Evolutionary conservation across 352 stramenopile genomes (phyloP).

Genomic region (Pilasporangium apinafurcum): DNA sequence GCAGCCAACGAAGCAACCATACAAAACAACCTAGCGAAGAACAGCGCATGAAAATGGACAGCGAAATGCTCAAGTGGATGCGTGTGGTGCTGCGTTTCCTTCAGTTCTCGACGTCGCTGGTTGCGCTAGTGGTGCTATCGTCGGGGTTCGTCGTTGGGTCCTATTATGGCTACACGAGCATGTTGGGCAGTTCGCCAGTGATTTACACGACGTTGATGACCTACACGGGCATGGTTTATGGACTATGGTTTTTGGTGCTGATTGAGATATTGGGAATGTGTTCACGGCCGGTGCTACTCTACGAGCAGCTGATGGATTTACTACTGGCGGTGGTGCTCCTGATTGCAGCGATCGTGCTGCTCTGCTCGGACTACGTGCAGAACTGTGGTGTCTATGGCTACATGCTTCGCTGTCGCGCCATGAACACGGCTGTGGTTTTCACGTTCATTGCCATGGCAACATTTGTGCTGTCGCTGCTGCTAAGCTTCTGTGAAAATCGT

Average conservation of each 20-base stretch:
- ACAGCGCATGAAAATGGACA: background rate
- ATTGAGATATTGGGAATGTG: conserved; percentile 36
- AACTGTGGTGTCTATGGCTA: conserved; percentile 59
- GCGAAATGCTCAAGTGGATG: conserved; percentile 19
- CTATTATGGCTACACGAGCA: conserved; percentile 68
- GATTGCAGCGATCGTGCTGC: conserved; percentile 57
- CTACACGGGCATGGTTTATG: conserved; percentile 64
- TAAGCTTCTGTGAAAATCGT: conserved; percentile 43
- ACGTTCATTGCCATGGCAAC: conserved; percentile 53
- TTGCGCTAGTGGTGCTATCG: conserved; percentile 57
- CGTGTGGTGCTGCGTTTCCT: conserved; percentile 51
- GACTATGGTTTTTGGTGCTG: conserved; percentile 40
- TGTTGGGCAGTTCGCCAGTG: conserved; percentile 51
- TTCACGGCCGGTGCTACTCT: conserved; percentile 23
- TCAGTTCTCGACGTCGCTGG: conserved; percentile 43
- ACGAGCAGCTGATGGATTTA: conserved; percentile 50
- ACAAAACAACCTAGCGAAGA: too few species aligned
- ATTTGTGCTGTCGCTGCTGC: conserved; percentile 38
- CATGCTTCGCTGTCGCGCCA: conserved; percentile 52
- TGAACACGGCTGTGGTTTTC: conserved; percentile 57
- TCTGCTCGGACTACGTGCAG: conserved; percentile 59
- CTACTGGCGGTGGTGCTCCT: conserved; percentile 46
- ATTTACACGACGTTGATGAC: conserved; percentile 54
- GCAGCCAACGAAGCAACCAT: too few species aligned
- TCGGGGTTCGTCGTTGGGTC: conserved; percentile 47